phyloP scores from a whole-genome alignment of 2,329 filamentous ascomycete genomes.

The Elsinoe fawcettii region DNA sequence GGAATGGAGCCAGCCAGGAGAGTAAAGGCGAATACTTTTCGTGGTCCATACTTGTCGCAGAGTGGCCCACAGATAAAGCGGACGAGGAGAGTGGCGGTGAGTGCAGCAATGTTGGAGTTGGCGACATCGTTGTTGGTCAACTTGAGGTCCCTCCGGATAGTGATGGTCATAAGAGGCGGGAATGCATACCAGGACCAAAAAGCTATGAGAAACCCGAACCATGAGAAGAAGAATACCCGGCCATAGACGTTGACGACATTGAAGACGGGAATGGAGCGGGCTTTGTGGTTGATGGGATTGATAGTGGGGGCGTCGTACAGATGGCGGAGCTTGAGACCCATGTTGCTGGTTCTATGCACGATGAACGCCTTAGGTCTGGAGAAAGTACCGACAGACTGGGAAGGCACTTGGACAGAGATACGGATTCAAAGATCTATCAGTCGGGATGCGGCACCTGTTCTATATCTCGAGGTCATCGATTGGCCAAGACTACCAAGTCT shows the following conservation, averaged over 20 bases:
- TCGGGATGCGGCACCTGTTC: not conserved
- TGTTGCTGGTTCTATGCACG: slow-evolving; percentile 10
- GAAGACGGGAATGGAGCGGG: slow-evolving; percentile 64
- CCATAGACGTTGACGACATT: slow-evolving; percentile 71
- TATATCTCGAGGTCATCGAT: not conserved
- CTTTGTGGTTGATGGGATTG: slow-evolving; percentile 74
- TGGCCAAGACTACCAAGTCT: slow-evolving; percentile 12
- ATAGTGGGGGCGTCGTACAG: slow-evolving; percentile 53
- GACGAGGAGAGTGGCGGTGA: slow-evolving; percentile 62
- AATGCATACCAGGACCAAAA: slow-evolving; percentile 85
- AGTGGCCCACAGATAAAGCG: slow-evolving; percentile 67
- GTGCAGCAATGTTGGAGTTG: slow-evolving; percentile 79
- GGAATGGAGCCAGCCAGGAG: slow-evolving; percentile 68
- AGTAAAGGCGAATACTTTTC: slow-evolving; percentile 62
- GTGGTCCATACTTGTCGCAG: slow-evolving; percentile 72
- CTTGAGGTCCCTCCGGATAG: slow-evolving; percentile 67
- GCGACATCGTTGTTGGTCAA: slow-evolving; percentile 62
- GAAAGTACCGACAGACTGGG: slow-evolving; percentile 9
- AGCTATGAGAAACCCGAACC: slow-evolving; percentile 71
- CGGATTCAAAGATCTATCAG: not conserved
- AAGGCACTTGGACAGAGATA: not conserved
- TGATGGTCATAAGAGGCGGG: slow-evolving; percentile 65
- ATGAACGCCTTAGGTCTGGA: not conserved
- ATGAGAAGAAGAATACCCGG: slow-evolving; percentile 77
- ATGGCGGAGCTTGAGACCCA: slow-evolving; percentile 16